Percentiles rank a stretch among this genome's conserved stretches.
Conservation (phyloP, 2,329 filamentous ascomycete species). For the Dactylellina leptospora region DNA sequence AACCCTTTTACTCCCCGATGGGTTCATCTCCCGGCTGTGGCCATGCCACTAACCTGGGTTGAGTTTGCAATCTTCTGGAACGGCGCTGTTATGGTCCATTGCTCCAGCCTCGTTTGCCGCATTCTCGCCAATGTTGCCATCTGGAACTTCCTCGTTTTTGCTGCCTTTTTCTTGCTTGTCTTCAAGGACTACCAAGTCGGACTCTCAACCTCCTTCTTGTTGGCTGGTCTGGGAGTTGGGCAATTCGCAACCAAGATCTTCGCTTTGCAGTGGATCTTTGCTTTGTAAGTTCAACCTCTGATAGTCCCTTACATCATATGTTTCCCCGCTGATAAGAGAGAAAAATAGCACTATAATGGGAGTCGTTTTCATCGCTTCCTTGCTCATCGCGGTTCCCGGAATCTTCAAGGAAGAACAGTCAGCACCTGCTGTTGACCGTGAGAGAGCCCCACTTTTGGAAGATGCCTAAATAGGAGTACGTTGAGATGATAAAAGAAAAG, state of each 20-base stretch:
- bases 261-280: slow-evolving; percentile 91
- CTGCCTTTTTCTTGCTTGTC: slow-evolving; percentile 75
- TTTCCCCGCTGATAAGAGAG: too few species aligned
- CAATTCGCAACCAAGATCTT: slow-evolving; percentile 63
- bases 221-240: slow-evolving; percentile 73
- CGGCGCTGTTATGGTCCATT: slow-evolving; percentile 80
- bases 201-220: slow-evolving; percentile 46
- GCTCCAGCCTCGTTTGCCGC: slow-evolving; percentile 73
- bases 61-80: slow-evolving; percentile 90
- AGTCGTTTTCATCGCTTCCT: slow-evolving; percentile 74
- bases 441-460: slow-evolving; percentile 57
- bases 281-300: slow-evolving; percentile 65
- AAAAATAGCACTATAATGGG: slow-evolving; percentile 74
- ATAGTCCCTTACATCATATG: not conserved
- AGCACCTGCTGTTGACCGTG: slow-evolving; percentile 58
- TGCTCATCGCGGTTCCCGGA: slow-evolving; percentile 72
- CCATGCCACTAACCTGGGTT: slow-evolving; percentile 83
- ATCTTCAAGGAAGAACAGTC: slow-evolving; percentile 70
- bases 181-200: slow-evolving; percentile 72
- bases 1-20: slow-evolving; percentile 75
- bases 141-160: slow-evolving; percentile 81
- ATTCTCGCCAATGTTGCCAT: slow-evolving; percentile 88
- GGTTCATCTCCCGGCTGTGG: slow-evolving; percentile 78
- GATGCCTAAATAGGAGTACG: slow-evolving; percentile 20
- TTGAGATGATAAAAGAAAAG: not conserved